Evolutionary conservation across 768 basidiomycete species (phyloP).

Genomic region (Artomyces pyxidatus): DNA sequence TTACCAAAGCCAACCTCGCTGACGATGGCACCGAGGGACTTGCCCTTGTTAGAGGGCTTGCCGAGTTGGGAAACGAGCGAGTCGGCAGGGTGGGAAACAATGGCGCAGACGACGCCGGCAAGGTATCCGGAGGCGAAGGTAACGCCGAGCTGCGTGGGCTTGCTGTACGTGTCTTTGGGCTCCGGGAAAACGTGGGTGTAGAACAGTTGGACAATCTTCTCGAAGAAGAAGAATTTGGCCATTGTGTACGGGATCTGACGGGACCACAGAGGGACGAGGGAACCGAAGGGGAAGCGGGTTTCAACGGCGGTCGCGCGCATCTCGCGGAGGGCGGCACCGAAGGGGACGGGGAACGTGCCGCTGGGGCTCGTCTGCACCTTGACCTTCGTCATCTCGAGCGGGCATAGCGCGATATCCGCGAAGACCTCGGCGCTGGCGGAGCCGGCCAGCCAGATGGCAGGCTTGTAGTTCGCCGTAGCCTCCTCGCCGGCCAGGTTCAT

Average conservation of each 20-base stretch:
- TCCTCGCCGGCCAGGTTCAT: conserved; percentile 87
- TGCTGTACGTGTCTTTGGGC: conserved; percentile 71
- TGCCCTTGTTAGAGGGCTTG: conserved; percentile 81
- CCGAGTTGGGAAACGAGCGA: conserved; percentile 90
- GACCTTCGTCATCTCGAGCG: conserved; percentile 90
- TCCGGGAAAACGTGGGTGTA: conserved; percentile 80
- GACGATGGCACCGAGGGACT: conserved; percentile 61
- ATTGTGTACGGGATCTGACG: conserved; percentile 98
- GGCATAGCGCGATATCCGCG: conserved; percentile 92
- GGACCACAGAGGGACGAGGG: conserved; percentile 80
- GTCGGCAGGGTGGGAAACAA: conserved; percentile 96
- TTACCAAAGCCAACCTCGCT: conserved; percentile 56
- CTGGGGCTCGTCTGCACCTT: conserved; percentile 74
- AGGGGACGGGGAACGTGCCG: conserved; percentile 72
- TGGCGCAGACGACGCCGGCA: conserved; percentile 91
- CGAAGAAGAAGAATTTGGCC: conserved; percentile 98
- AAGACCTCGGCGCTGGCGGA: conserved; percentile 94
- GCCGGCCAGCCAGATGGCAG: conserved; percentile 86
- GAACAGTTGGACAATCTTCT: conserved; percentile 81
- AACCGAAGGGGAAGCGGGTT: conserved; percentile 81
- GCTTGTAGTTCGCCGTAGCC: conserved; percentile 70
- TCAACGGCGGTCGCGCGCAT: conserved; percentile 61
- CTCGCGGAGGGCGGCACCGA: conserved; percentile 61
- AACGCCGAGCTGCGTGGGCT: conserved; percentile 79
- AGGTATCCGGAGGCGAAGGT: conserved; percentile 90